Conservation (phyloP, 2,329 filamentous ascomycete genomes). For the Talaromyces sp. region DNA sequence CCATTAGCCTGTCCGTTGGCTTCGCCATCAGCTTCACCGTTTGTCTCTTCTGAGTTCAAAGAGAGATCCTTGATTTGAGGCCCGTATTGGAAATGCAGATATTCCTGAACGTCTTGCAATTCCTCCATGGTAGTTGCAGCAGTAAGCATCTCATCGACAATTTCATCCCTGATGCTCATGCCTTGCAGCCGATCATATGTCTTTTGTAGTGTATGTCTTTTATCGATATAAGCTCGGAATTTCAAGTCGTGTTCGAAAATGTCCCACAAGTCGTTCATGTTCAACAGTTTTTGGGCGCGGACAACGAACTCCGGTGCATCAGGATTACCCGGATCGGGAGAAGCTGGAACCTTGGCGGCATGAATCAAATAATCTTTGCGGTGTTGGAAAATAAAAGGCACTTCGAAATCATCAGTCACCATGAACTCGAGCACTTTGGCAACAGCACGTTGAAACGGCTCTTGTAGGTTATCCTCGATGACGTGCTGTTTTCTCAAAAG, state of each 20-base stretch:
- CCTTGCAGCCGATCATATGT: constrained; percentile 72
- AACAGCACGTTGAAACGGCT: constrained; percentile 83
- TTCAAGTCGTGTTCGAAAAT: constrained; percentile 94
- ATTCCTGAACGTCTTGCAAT: constrained; percentile 93
- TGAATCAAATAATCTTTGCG: constrained; percentile 97
- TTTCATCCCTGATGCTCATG: constrained; percentile 65
- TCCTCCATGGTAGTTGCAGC: constrained; percentile 87
- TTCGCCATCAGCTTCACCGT: constrained; percentile 18
- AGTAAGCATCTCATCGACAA: constrained; percentile 79
- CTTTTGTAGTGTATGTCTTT: constrained; percentile 79
- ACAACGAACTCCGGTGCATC: constrained; percentile 72
- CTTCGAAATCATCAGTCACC: constrained; percentile 89
- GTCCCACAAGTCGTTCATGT: constrained; percentile 91
- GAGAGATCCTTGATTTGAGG: constrained; percentile 78
- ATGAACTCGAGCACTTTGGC: constrained; percentile 94
- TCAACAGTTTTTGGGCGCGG: constrained; percentile 80
- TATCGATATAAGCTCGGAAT: constrained; percentile 88
- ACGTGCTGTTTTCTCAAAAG: constrained; percentile 73
- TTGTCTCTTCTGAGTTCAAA: constrained; percentile 42
- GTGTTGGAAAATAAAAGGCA: constrained; percentile 97
- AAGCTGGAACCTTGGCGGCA: constrained; percentile 67
- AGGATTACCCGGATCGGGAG: constrained; percentile 63
- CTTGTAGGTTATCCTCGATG: constrained; percentile 67
- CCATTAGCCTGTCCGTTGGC: constrained; percentile 47
- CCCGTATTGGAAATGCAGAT: constrained; percentile 90